phyloP scores from a whole-genome alignment of 257 asterid species.

The Nicotiana otophora region DNA sequence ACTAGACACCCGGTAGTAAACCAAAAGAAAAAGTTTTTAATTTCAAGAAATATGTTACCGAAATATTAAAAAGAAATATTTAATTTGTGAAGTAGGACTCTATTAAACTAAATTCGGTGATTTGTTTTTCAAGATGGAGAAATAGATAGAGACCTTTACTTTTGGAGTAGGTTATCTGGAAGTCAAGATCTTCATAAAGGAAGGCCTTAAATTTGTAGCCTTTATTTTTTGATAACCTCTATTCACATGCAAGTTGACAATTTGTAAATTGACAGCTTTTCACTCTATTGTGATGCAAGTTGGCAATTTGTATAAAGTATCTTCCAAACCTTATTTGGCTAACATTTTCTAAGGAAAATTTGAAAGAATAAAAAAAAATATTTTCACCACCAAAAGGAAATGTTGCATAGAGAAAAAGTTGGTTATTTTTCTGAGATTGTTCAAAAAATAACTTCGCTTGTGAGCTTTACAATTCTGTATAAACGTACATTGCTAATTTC shows the following conservation, averaged over 20 bases:
- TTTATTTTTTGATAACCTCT: background rate
- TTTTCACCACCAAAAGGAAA: background rate
- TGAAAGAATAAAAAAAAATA: background rate
- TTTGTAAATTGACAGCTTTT: background rate
- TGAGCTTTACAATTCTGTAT: too few species aligned
- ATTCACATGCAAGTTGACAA: conserved; percentile 3
- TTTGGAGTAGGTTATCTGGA: background rate
- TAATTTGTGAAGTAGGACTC: too few species aligned
- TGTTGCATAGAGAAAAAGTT: background rate
- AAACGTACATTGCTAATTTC: too few species aligned
- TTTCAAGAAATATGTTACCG: too few species aligned
- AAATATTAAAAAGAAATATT: too few species aligned
- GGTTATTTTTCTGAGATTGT: background rate
- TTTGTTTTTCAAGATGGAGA: background rate
- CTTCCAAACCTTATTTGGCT: background rate
- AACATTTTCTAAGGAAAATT: background rate
- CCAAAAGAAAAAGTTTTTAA: too few species aligned
- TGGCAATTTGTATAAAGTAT: background rate
- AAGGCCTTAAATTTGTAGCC: background rate
- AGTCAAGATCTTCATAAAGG: conserved; percentile 4
- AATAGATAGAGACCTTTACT: background rate
- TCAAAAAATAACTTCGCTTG: background rate
- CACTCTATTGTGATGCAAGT: background rate
- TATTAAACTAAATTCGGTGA: too few species aligned
- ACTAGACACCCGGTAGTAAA: too few species aligned